Conservation (phyloP, 331 rosid species). For the Malus hybrid region DNA sequence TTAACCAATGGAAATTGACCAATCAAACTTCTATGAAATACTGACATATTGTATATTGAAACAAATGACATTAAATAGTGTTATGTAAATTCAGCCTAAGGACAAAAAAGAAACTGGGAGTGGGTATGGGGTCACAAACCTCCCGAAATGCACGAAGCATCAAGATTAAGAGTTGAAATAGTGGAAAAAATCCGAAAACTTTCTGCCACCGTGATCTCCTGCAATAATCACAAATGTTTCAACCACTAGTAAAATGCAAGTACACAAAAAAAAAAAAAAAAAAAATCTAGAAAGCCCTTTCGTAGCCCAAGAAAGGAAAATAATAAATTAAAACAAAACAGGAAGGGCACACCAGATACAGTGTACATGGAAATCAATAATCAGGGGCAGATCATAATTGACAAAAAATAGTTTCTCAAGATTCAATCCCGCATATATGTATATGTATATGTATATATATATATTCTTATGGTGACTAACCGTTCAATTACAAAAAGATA, state of each 20-base stretch:
- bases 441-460: too few species aligned
- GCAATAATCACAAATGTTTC: constrained; percentile 19
- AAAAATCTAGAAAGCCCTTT: background rate
- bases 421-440: too few species aligned
- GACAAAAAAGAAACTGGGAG: background rate
- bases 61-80: background rate
- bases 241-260: background rate
- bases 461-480: too few species aligned
- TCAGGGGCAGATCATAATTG: background rate
- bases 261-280: background rate
- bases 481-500: too few species aligned
- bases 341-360: background rate
- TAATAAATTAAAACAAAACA: background rate
- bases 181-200: constrained; percentile 78
- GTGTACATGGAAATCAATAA: background rate
- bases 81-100: background rate
- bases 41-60: background rate
- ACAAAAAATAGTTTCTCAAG: too few species aligned
- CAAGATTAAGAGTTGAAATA: constrained; percentile 50
- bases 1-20: background rate
- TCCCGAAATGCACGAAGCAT: constrained; percentile 37
- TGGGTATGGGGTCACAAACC: constrained; percentile 30
- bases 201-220: constrained; percentile 78
- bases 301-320: background rate
- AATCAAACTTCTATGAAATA: background rate